phyloP scores from a whole-genome alignment of 768 basidiomycete genomes.

The Roridomyces roridus region DNA sequence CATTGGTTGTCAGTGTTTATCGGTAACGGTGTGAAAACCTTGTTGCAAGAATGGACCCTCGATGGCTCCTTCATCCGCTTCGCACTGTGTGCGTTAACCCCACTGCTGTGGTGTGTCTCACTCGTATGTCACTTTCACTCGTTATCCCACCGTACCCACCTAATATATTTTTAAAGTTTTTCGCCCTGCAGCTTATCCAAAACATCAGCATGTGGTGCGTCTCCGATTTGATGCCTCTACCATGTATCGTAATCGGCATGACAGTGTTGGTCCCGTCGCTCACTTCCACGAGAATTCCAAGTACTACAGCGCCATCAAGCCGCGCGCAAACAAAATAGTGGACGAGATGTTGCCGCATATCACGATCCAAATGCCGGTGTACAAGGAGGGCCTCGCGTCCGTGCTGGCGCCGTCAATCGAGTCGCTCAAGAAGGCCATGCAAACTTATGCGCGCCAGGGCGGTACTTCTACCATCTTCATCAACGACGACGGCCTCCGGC shows the following conservation, averaged over 20 bases:
- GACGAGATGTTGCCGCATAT: slow-evolving; percentile 74
- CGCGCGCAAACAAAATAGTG: slow-evolving; percentile 49
- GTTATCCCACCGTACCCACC: slow-evolving; percentile 22
- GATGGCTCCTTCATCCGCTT: slow-evolving; percentile 69
- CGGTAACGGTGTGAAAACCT: slow-evolving; percentile 62
- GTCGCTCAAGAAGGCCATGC: slow-evolving; percentile 82
- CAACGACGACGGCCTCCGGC: slow-evolving; percentile 78
- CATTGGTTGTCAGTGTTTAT: slow-evolving; percentile 59
- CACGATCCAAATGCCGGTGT: slow-evolving; percentile 85
- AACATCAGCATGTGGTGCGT: slow-evolving; percentile 72
- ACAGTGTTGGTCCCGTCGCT: slow-evolving; percentile 77
- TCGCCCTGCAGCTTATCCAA: slow-evolving; percentile 72
- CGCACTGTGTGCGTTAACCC: slow-evolving; percentile 61
- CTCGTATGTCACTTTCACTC: slow-evolving; percentile 47
- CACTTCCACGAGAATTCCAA: slow-evolving; percentile 79
- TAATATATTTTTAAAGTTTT: slow-evolving; percentile 56
- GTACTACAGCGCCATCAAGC: slow-evolving; percentile 77
- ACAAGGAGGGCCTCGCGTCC: slow-evolving; percentile 76
- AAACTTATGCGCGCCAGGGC: slow-evolving; percentile 86
- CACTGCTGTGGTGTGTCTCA: slow-evolving; percentile 78
- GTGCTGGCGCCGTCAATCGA: slow-evolving; percentile 79
- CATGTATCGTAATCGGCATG: slow-evolving; percentile 48
- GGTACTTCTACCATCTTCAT: slow-evolving; percentile 79
- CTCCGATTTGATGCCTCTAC: slow-evolving; percentile 37
- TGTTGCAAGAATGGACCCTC: slow-evolving; percentile 71